A percentile compares a stretch with the other conserved stretches of the same genome.
Evolutionary conservation across 441 rosid genomes (phyloP).

Genomic region (Pelargonium citronellum): DNA sequence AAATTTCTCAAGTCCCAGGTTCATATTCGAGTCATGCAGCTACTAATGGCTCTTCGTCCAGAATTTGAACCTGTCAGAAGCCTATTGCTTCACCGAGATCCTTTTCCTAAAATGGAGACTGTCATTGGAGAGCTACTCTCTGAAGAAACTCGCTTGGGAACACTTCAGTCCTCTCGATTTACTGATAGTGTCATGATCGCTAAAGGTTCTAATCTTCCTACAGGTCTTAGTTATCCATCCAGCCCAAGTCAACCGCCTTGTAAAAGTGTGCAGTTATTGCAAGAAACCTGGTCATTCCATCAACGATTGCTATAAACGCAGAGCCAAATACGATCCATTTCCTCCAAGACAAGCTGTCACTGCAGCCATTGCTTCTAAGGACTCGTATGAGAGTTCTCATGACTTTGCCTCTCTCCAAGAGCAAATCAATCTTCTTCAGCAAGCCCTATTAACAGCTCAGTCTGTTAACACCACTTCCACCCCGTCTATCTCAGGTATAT

Average conservation of each 20-base stretch:
- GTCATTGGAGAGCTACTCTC: background rate
- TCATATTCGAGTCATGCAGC: background rate
- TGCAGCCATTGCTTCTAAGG: background rate
- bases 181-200: background rate
- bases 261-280: background rate
- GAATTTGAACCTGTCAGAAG: background rate
- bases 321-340: background rate
- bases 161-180: background rate
- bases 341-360: background rate
- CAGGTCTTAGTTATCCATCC: background rate
- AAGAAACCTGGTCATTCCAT: background rate
- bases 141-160: slow-evolving; percentile 10
- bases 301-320: background rate
- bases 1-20: background rate
- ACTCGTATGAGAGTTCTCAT: background rate
- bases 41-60: slow-evolving; percentile 1
- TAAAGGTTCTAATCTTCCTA: background rate
- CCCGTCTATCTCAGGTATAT: background rate
- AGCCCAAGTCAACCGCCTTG: too few relatives aligned
- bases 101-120: background rate
- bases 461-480: background rate
- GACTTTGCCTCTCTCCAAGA: background rate
- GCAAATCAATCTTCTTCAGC: background rate
- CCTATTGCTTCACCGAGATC: background rate
- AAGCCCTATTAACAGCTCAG: background rate